phyloP scores from a whole-genome alignment of 805 yeast species.

The Metschnikowia gelsemii region DNA sequence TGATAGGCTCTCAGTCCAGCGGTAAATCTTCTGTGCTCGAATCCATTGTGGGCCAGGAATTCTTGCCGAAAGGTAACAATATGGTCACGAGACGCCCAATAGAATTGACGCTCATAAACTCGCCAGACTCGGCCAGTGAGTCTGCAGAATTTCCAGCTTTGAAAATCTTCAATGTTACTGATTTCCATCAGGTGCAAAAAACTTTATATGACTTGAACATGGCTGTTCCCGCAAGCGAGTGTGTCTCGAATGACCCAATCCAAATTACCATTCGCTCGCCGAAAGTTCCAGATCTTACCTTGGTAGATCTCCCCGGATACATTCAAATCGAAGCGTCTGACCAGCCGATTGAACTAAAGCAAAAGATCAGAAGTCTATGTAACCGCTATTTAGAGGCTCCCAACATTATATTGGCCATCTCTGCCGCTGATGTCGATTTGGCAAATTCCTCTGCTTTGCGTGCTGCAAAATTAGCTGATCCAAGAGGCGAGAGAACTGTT shows the following conservation, averaged over 20 bases:
- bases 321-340: conserved; percentile 96
- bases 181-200: conserved; percentile 84
- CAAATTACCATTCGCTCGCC: conserved; percentile 90
- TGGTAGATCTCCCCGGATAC: conserved; percentile 96
- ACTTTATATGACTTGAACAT: conserved; percentile 84
- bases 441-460: conserved; percentile 94
- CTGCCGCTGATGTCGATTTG: conserved; percentile 96
- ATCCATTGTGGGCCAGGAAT: conserved; percentile 96
- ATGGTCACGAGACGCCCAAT: conserved; percentile 99
- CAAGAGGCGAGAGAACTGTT: conserved; percentile 90
- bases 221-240: conserved; percentile 85
- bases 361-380: conserved; percentile 75
- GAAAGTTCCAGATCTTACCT: conserved; percentile 79
- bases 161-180: conserved; percentile 76
- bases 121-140: conserved; percentile 77
- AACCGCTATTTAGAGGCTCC: conserved; percentile 86
- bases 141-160: conserved; percentile 92
- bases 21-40: conserved; percentile 97
- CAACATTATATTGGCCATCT: conserved; percentile 90
- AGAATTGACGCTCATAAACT: conserved; percentile 86
- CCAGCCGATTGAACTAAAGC: conserved; percentile 83
- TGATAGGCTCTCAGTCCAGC: conserved; percentile 94
- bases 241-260: conserved; percentile 90
- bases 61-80: conserved; percentile 93
- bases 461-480: conserved; percentile 88